Evolutionary conservation across 78 protist genomes (phyloP).

Genomic region (Dictyostelium discoideum): dicty_2.7 NC_007088.5:3352001-3352500

Average conservation of each 20-base stretch:
- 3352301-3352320: not conserved
- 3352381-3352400: slow-evolving; percentile 36
- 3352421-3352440: slow-evolving; percentile 41
- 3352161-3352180: slow-evolving; percentile 45
- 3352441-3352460: not conserved
- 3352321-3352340: not conserved
- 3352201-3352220: not conserved
- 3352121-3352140: slow-evolving; percentile 45
- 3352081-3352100: not conserved
- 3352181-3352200: not conserved
- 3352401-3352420: slow-evolving; percentile 39
- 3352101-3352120: not conserved
- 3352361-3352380: not conserved
- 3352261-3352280: not conserved
- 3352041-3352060: slow-evolving; percentile 51
- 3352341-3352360: not conserved
- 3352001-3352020: not conserved
- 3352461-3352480: slow-evolving; percentile 41
- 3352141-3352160: slow-evolving; percentile 28
- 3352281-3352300: slow-evolving; percentile 43
- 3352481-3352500: slow-evolving; percentile 67
- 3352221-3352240: slow-evolving; percentile 28
- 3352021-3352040: not conserved
- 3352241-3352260: not conserved
- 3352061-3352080: slow-evolving; percentile 31